Percentiles rank a stretch among this genome's conserved stretches.
Conservation (phyloP, 2,329 filamentous ascomycete genomes). For the Neonectria faginata region DNA sequence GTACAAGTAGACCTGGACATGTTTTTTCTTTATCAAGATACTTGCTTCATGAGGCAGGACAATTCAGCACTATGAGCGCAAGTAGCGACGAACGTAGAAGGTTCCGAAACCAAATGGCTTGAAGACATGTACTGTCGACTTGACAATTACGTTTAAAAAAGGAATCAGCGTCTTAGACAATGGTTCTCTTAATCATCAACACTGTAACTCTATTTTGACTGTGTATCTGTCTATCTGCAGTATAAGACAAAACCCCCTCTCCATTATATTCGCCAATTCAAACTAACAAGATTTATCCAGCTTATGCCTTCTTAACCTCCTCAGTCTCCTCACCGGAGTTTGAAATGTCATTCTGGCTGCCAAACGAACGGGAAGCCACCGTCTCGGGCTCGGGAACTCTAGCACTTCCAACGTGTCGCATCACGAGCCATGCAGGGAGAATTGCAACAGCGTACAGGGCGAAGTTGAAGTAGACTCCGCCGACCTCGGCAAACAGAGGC, state of each 20-base stretch:
- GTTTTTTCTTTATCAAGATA: too few relatives aligned
- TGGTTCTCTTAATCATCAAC: background rate
- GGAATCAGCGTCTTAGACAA: background rate
- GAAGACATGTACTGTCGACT: background rate
- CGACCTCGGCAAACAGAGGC: conserved; percentile 71
- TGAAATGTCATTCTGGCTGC: conserved; percentile 32
- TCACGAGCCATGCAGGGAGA: conserved; percentile 74
- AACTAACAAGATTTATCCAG: background rate
- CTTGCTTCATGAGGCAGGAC: too few relatives aligned
- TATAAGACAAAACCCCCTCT: background rate
- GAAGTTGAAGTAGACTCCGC: conserved; percentile 78
- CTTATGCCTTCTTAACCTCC: conserved; percentile 29
- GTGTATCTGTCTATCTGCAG: background rate
- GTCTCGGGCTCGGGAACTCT: conserved; percentile 14
- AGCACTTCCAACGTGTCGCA: conserved; percentile 57
- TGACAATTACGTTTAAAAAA: background rate
- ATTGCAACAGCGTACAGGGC: conserved; percentile 74
- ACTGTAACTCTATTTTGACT: background rate
- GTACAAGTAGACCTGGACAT: too few relatives aligned
- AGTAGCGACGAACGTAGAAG: background rate
- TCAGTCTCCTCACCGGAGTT: conserved; percentile 40
- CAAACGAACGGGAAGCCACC: conserved; percentile 11
- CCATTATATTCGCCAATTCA: background rate
- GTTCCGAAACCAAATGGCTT: accelerated
- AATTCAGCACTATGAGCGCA: background rate